Evolutionary conservation across 371 early-diverging fungal genomes (phyloP).

Genomic region (Circinella umbellata): DNA sequence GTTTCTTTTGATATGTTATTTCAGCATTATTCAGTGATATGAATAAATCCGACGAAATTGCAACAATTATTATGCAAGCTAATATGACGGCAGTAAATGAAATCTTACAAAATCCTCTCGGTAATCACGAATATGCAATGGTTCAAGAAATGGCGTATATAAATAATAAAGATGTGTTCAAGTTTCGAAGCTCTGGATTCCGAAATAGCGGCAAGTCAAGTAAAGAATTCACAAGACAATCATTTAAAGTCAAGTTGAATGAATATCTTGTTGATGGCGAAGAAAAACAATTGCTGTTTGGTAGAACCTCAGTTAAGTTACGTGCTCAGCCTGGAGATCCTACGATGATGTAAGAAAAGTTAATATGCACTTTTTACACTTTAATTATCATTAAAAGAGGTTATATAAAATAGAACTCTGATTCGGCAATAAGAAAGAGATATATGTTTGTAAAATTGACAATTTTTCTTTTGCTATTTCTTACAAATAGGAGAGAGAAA

Average conservation of each 20-base stretch:
- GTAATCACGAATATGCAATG: slow-evolving; percentile 33
- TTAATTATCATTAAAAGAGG: not conserved
- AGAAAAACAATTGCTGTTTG: slow-evolving; percentile 37
- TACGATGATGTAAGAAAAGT: slow-evolving; percentile 39
- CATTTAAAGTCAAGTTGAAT: slow-evolving; percentile 56
- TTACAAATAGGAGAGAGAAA: slow-evolving; percentile 49
- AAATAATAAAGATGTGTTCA: slow-evolving; percentile 44
- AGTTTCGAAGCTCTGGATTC: slow-evolving; percentile 46
- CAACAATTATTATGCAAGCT: slow-evolving; percentile 53
- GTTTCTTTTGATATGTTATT: not conserved
- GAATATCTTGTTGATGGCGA: slow-evolving; percentile 38
- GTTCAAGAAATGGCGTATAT: slow-evolving; percentile 47
- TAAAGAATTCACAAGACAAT: slow-evolving; percentile 61
- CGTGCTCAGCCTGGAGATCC: slow-evolving; percentile 59
- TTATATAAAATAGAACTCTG: too few species aligned
- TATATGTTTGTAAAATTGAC: not conserved
- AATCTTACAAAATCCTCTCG: slow-evolving; percentile 31
- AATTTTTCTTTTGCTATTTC: not conserved
- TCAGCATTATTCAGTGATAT: slow-evolving; percentile 33
- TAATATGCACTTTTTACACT: not conserved
- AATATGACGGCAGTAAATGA: slow-evolving; percentile 43
- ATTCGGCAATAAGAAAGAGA: not conserved
- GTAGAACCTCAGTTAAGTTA: slow-evolving; percentile 55
- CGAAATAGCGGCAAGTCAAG: slow-evolving; percentile 60
- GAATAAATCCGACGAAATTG: slow-evolving; percentile 49